These are phyloP conservation scores for Yamadazyma dushanensis DNA, from an alignment of 1,139 yeast species.

Conservation along the genomic window DNA sequence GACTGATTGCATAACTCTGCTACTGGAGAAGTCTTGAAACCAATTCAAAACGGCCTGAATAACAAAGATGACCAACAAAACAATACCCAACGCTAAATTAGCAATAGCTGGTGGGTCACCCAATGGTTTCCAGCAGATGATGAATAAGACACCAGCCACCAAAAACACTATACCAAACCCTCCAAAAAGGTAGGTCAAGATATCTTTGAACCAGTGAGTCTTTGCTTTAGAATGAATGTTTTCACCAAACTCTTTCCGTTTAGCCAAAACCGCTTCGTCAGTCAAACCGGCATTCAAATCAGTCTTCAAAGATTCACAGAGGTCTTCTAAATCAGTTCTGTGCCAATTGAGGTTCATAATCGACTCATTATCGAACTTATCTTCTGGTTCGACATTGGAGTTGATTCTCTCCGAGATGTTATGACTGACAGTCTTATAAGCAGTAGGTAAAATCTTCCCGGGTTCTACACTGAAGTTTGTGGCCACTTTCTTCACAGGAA, in stretches of 20 bases:
- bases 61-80: conserved; percentile 44
- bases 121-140: conserved; percentile 51
- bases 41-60: conserved; percentile 51
- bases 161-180: conserved; percentile 50
- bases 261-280: conserved; percentile 13
- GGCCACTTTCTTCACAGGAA: conserved; percentile 3
- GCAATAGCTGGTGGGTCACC: conserved; percentile 52
- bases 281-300: conserved; percentile 21
- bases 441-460: conserved; percentile 31
- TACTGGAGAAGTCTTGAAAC: conserved; percentile 50
- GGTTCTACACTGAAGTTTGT: conserved; percentile 16
- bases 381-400: conserved; percentile 10
- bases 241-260: conserved; percentile 29
- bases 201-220: conserved; percentile 28
- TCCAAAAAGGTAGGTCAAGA: conserved; percentile 46
- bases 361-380: conserved; percentile 7
- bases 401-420: conserved; percentile 27
- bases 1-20: conserved; percentile 52
- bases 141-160: conserved; percentile 46
- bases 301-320: conserved; percentile 24
- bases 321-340: conserved; percentile 20
- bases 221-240: conserved; percentile 43
- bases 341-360: conserved; percentile 29
- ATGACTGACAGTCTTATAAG: conserved; percentile 39
- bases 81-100: conserved; percentile 47